Percentiles rank a stretch among this genome's conserved stretches.
Evolutionary conservation across 768 basidiomycete species (phyloP).

Genomic region (Phylloporus scabripes): DNA sequence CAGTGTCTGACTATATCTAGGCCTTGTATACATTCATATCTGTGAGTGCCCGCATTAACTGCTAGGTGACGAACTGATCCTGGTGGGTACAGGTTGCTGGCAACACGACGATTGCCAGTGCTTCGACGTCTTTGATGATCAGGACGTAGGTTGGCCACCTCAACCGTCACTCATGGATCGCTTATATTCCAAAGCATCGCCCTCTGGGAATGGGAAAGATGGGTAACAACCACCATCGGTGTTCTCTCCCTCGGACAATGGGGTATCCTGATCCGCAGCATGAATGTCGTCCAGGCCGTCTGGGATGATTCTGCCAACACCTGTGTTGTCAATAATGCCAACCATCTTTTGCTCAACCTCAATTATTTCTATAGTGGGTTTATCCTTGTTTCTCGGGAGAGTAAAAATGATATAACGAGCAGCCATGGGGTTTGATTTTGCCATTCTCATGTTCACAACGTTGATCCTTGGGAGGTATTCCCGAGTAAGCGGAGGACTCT

Average conservation of each 20-base stretch:
- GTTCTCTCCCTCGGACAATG: constrained; percentile 58
- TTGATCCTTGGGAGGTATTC: constrained; percentile 42
- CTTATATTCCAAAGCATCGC: constrained; percentile 47
- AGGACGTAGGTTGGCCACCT: constrained; percentile 43
- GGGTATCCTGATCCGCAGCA: constrained; percentile 61
- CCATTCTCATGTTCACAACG: constrained; percentile 52
- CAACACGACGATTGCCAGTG: constrained; percentile 25
- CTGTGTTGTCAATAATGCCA: constrained; percentile 51
- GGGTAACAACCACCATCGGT: constrained; percentile 46
- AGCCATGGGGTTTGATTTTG: constrained; percentile 70
- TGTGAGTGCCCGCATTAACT: constrained; percentile 29
- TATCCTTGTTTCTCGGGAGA: neutral
- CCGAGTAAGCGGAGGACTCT: constrained; percentile 52
- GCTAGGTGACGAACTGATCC: neutral
- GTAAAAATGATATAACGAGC: neutral
- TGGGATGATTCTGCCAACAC: constrained; percentile 36
- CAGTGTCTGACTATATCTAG: constrained; percentile 27
- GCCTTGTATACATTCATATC: constrained; percentile 67
- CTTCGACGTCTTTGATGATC: constrained; percentile 57
- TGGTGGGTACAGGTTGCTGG: constrained; percentile 18
- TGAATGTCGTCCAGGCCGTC: constrained; percentile 58
- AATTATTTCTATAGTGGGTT: constrained; percentile 68
- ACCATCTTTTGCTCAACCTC: constrained; percentile 52
- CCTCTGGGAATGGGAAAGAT: constrained; percentile 58
- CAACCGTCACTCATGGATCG: constrained; percentile 14